Evolutionary conservation across 2,329 filamentous ascomycete species (phyloP).

Genomic region (Pseudopyricularia javanii): DNA sequence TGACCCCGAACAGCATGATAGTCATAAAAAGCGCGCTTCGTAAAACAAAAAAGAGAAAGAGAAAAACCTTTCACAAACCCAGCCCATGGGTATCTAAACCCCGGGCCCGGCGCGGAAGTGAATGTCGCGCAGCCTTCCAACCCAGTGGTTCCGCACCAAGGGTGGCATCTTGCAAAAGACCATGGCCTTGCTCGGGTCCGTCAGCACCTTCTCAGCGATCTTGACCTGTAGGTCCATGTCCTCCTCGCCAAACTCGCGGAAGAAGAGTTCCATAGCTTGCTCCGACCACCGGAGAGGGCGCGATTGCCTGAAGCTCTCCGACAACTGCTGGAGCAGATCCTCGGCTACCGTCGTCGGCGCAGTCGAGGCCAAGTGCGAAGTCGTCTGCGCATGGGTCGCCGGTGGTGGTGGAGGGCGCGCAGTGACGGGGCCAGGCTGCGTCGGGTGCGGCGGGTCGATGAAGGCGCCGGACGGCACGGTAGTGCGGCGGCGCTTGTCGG

Average conservation of each 20-base stretch:
- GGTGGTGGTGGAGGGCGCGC: neutral
- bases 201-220: constrained; percentile 44
- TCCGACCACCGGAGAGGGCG: constrained; percentile 38
- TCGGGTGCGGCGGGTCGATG: constrained; percentile 8
- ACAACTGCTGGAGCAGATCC: constrained; percentile 25
- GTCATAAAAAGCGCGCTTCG: neutral
- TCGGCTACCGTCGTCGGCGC: constrained; percentile 12
- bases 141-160: constrained; percentile 40
- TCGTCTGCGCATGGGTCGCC: neutral
- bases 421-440: constrained; percentile 4
- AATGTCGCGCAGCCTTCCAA: constrained; percentile 36
- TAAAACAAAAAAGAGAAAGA: neutral
- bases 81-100: constrained; percentile 5
- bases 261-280: constrained; percentile 46
- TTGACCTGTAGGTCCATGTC: constrained; percentile 46
- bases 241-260: constrained; percentile 43
- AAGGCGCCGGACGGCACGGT: constrained; percentile 8
- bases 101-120: constrained; percentile 16
- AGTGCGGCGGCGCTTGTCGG: constrained; percentile 23
- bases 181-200: constrained; percentile 48
- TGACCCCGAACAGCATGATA: neutral
- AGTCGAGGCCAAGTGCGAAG: neutral
- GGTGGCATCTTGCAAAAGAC: constrained; percentile 50
- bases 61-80: neutral
- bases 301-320: constrained; percentile 19